Percentiles rank a stretch among this genome's conserved stretches.
Evolutionary conservation across 1,284 basidiomycete species (phyloP).

Genomic region (Irpex sp.): DNA sequence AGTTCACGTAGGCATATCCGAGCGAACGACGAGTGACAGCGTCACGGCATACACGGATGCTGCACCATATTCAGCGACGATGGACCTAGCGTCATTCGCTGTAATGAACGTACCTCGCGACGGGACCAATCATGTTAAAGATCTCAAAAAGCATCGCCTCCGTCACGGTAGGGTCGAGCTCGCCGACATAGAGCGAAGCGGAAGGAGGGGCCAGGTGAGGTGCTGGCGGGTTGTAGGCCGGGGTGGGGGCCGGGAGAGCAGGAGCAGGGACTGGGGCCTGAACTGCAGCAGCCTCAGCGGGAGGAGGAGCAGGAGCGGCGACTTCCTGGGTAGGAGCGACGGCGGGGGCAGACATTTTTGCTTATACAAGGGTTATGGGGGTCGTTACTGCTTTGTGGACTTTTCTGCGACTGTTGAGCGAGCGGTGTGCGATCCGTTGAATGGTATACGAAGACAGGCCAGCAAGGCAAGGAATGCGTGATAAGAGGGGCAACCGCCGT

Average conservation of each 20-base stretch:
- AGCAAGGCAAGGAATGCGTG: not conserved
- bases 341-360: conserved; percentile 56
- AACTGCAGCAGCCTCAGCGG: conserved; percentile 31
- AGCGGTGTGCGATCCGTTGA: conserved; percentile 6
- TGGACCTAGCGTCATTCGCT: not conserved
- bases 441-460: not conserved
- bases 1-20: conserved; percentile 99
- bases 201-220: conserved; percentile 68
- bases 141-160: conserved; percentile 99
- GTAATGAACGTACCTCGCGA: conserved; percentile 72
- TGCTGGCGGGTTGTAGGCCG: conserved; percentile 45
- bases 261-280: conserved; percentile 53
- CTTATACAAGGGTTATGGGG: conserved; percentile 40
- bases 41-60: conserved; percentile 99
- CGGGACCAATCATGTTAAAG: conserved; percentile 99
- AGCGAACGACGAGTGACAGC: conserved; percentile 99
- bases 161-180: conserved; percentile 96
- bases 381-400: conserved; percentile 86
- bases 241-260: conserved; percentile 27
- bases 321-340: conserved; percentile 30
- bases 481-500: conserved; percentile 12
- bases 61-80: conserved; percentile 27
- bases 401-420: conserved; percentile 60
- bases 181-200: conserved; percentile 97
- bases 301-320: conserved; percentile 31